These are phyloP conservation scores for Ceratobasidium sp. DNA, from an alignment of 1,284 basidiomycete genomes.

Conservation along the genomic window DNA sequence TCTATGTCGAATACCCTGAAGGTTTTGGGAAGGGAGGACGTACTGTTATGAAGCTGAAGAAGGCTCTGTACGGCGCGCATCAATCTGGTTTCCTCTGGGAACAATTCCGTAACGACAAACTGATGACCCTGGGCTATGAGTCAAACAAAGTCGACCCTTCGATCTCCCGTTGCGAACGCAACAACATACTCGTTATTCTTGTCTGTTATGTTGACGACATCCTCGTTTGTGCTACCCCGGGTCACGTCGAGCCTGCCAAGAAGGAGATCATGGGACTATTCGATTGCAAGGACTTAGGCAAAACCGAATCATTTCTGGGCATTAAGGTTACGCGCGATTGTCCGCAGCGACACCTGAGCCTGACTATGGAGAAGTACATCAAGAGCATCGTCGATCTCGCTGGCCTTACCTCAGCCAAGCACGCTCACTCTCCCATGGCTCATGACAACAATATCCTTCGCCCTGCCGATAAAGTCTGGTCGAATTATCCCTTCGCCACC, in stretches of 20 bases:
- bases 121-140: neutral
- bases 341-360: conserved; percentile 27
- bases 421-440: neutral
- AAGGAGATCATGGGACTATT: neutral
- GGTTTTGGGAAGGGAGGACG: conserved; percentile 3
- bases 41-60: conserved; percentile 24
- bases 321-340: conserved; percentile 28
- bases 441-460: neutral
- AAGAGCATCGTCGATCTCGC: conserved; percentile 35
- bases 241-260: neutral
- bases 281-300: conserved; percentile 45
- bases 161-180: neutral
- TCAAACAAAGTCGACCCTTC: neutral
- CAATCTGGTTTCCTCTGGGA: neutral
- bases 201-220: conserved; percentile 7
- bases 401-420: conserved; percentile 10
- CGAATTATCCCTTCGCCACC: neutral
- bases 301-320: conserved; percentile 45
- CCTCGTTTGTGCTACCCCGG: neutral
- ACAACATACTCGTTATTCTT: neutral
- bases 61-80: conserved; percentile 1
- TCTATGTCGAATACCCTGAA: conserved; percentile 8
- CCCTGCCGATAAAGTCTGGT: neutral
- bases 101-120: conserved; percentile 11
- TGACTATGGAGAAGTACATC: conserved; percentile 25